Base-by-base conservation (phyloP, 495 filamentous ascomycete genomes). In the Tetracladium marchalianum region DNA sequence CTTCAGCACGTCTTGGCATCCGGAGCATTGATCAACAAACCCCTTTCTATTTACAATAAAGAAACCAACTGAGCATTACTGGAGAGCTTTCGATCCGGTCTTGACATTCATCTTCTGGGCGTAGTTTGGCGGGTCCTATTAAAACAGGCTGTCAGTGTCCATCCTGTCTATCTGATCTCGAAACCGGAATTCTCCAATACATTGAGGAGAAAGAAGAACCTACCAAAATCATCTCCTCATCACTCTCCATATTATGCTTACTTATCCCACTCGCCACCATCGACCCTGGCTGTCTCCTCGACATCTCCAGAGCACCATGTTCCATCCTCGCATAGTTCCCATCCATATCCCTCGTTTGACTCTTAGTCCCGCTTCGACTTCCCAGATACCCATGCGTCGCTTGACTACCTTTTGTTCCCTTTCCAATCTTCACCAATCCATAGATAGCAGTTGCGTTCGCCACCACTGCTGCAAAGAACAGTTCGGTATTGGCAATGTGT, bases 191-290 rank as follows among this genome's bases (percentile, higher is more conserved):
- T n/a, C n/a, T n/a, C n/a, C 7, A 27, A 27, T 7, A 27, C 3
- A 3, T 7, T 7, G 7, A 27, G 36, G 16, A 13, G 16, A 38
- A 8, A 36, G 2, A 18, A 39, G 37, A 11, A 58, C 68, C 44
- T 65, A 74, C 70, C n/a, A 67, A 46, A 24, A 67, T 60, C 41
- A 74, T 63, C 50, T 72, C 35, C 35, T 36, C 35, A 16, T 36
- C 35, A 16, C 35, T 36, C 16, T 36, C 35, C 12, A n/a, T 36
- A n/a, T 16, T 16, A 16, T 36, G 16, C 35, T 16, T 36, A 9
- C 12, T 36, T 16, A n/a, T 16, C 12, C 35, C 35, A n/a, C 12
- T n/a, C 35, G 16, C 35, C 12, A n/a, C 12, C 16, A 16, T 36
- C 3, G 12, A n/a, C 16, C 35, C 35, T n/a, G 35, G 35, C 10